phyloP scores from a whole-genome alignment of 2,329 filamentous ascomycete genomes.

The Penicillium sp. region DNA sequence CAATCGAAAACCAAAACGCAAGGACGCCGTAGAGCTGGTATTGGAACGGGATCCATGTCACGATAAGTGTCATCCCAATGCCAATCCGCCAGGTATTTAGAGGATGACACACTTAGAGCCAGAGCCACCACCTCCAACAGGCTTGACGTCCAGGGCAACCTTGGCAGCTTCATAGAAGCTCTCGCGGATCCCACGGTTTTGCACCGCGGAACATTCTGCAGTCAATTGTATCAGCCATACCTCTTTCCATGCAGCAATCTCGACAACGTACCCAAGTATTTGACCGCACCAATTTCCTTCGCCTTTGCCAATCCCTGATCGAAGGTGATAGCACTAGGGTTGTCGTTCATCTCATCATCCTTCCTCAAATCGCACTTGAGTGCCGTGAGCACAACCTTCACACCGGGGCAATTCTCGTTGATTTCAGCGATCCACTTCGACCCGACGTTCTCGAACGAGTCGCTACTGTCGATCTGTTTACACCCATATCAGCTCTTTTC shows the following conservation, averaged over 20 bases:
- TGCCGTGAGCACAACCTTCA: slow-evolving; percentile 91
- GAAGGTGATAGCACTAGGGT: slow-evolving; percentile 71
- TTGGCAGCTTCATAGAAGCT: slow-evolving; percentile 97
- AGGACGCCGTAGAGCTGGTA: slow-evolving; percentile 5
- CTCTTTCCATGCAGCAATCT: not conserved
- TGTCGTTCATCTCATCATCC: slow-evolving; percentile 70
- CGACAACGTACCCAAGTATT: slow-evolving; percentile 70
- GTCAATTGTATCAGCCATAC: not conserved
- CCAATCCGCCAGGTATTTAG: slow-evolving; percentile 9
- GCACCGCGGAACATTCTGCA: slow-evolving; percentile 93
- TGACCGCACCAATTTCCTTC: slow-evolving; percentile 83
- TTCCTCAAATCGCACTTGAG: slow-evolving; percentile 96
- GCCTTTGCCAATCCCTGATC: slow-evolving; percentile 89
- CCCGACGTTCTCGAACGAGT: slow-evolving; percentile 97
- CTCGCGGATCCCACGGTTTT: slow-evolving; percentile 96
- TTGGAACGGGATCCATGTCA: not conserved
- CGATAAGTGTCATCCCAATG: not conserved
- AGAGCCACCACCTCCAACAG: slow-evolving; percentile 34
- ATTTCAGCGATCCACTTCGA: slow-evolving; percentile 99
- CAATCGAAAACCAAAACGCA: not conserved
- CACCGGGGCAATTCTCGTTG: slow-evolving; percentile 92
- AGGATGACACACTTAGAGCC: slow-evolving; percentile 38
- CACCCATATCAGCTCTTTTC: not conserved
- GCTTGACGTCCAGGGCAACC: slow-evolving; percentile 69
- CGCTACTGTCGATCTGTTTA: slow-evolving; percentile 77